A percentile compares a stretch with the other conserved stretches of the same genome.
phyloP scores from a whole-genome alignment of 768 basidiomycete genomes.

The Kondoa malvinella region DNA sequence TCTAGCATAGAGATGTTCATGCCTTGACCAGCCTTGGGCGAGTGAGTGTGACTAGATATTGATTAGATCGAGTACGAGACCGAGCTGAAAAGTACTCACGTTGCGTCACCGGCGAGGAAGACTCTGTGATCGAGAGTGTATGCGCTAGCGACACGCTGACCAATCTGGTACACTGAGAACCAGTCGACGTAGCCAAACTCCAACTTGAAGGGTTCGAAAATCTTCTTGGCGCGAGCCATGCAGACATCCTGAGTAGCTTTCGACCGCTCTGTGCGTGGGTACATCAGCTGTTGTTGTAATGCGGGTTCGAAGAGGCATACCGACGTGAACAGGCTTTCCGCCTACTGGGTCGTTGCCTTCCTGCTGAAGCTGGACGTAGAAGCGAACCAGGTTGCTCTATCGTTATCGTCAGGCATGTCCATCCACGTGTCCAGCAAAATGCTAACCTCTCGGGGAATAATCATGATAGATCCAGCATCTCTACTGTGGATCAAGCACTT shows the following conservation, averaged over 20 bases:
- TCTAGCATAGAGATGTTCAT: conserved; percentile 29
- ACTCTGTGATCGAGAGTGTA: conserved; percentile 28
- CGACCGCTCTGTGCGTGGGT: conserved; percentile 15
- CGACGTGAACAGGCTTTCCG: conserved; percentile 21
- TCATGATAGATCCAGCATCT: conserved; percentile 42
- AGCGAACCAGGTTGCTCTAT: conserved; percentile 2
- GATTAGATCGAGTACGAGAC: neutral
- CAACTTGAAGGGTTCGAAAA: conserved; percentile 26
- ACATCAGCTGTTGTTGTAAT: too few species aligned
- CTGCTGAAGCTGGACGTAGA: conserved; percentile 25
- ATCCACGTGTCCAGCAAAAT: conserved; percentile 11
- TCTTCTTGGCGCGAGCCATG: conserved; percentile 27
- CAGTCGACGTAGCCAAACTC: conserved; percentile 28
- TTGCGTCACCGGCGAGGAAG: conserved; percentile 27
- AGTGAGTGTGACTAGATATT: conserved; percentile 23
- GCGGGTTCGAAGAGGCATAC: neutral
- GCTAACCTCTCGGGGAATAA: conserved; percentile 44
- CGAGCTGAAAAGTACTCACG: conserved; percentile 1
- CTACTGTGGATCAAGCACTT: conserved; percentile 45
- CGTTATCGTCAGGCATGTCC: neutral
- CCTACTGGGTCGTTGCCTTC: conserved; percentile 12
- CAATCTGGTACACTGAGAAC: conserved; percentile 29
- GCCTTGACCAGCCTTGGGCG: conserved; percentile 27
- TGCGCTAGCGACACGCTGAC: conserved; percentile 27
- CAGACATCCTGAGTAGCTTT: conserved; percentile 26